A percentile compares a stretch with the other conserved stretches of the same genome.
These are phyloP conservation scores for Botrytis cinerea DNA, from an alignment of 2,329 filamentous ascomycete species.

Conservation along the genomic window DNA sequence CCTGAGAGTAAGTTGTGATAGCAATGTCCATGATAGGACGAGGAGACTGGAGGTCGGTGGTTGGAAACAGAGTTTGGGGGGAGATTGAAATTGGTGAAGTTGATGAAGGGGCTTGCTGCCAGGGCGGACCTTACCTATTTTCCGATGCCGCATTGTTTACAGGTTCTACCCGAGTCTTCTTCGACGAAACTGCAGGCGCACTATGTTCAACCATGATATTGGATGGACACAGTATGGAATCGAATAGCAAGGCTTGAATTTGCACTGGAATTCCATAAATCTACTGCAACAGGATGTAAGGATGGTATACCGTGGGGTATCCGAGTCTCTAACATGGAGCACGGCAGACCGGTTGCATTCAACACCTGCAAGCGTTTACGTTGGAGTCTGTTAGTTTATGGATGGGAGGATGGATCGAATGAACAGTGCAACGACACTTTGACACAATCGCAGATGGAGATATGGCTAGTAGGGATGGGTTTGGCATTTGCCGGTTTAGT, in stretches of 20 bases:
- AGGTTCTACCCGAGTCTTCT: constrained; percentile 4
- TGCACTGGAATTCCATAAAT: background rate
- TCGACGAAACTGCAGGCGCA: background rate
- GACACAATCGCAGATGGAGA: background rate
- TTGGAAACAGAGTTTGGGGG: background rate
- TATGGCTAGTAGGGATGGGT: constrained; percentile 8
- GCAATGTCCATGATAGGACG: background rate
- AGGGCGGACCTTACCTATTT: constrained; percentile 18
- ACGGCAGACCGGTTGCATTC: background rate
- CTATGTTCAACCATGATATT: constrained; percentile 21
- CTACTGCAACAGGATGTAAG: background rate
- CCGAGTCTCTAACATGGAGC: background rate
- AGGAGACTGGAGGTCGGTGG: background rate
- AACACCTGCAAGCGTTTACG: background rate
- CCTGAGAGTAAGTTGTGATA: background rate
- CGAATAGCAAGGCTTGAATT: background rate
- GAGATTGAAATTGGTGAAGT: background rate
- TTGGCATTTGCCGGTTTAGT: constrained; percentile 1
- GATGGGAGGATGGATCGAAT: background rate
- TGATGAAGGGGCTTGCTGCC: background rate
- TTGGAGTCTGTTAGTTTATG: background rate
- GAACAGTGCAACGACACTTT: background rate
- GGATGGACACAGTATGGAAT: background rate
- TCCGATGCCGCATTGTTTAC: constrained; percentile 18
- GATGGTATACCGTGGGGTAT: background rate